Evolutionary conservation across 164 flowering plant species (phyloP).

Genomic region (Umbellularia californica): DNA sequence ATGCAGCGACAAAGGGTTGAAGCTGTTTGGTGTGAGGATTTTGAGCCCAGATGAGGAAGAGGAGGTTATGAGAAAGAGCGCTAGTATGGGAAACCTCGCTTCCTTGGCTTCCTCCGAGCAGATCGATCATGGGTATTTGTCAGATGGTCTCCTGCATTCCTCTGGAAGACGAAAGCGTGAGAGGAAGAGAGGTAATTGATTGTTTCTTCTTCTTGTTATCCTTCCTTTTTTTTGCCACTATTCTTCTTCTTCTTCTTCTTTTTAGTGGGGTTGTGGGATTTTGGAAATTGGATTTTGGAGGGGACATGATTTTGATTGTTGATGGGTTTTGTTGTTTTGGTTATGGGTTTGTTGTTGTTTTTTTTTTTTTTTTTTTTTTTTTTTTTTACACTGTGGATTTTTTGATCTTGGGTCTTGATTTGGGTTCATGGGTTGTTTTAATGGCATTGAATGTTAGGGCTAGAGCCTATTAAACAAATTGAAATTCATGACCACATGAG

Average conservation of each 20-base stretch:
- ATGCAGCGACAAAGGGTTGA: slow-evolving; percentile 31
- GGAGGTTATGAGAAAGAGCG: slow-evolving; percentile 32
- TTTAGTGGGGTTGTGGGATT: background rate
- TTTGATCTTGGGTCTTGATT: background rate
- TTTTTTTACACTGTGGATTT: background rate
- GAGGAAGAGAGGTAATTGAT: slow-evolving; percentile 24
- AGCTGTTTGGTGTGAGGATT: slow-evolving; percentile 36
- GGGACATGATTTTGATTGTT: background rate
- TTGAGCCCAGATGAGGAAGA: slow-evolving; percentile 5
- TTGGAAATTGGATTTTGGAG: background rate
- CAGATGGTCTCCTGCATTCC: slow-evolving; percentile 21
- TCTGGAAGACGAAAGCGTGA: slow-evolving; percentile 8
- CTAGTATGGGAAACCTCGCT: slow-evolving; percentile 40
- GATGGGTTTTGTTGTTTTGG: background rate
- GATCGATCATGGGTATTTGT: slow-evolving; percentile 31
- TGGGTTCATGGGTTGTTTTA: background rate
- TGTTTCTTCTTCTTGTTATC: background rate
- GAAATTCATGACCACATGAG: background rate
- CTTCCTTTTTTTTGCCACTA: background rate
- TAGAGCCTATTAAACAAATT: background rate
- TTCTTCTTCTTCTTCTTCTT: background rate
- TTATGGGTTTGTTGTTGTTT: background rate
- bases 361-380: background rate
- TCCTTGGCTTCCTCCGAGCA: slow-evolving; percentile 3
- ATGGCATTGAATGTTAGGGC: background rate